Conservation (phyloP, 345 rosid species). For the Mallotus nudiflorus region DNA sequence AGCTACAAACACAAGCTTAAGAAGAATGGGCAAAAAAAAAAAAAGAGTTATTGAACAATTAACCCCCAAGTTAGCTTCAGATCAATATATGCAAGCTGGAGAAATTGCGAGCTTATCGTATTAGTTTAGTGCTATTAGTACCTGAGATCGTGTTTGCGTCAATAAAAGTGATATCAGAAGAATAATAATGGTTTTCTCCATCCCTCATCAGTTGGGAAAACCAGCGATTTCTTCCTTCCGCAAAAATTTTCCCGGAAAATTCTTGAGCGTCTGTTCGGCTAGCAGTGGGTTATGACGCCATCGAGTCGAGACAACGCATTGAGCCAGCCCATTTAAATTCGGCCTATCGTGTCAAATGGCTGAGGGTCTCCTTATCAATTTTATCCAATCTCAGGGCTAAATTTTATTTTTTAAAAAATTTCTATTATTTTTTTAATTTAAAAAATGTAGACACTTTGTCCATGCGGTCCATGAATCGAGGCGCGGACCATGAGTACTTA, state of each 20-base stretch:
- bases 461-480: too few species aligned
- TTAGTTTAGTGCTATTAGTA: background rate
- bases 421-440: too few species aligned
- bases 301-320: too few species aligned
- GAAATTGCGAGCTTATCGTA: background rate
- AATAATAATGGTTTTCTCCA: conserved; percentile 14
- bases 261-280: conserved; percentile 10
- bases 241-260: background rate
- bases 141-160: conserved; percentile 8
- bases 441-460: too few species aligned
- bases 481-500: too few species aligned
- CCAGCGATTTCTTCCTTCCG: background rate
- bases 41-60: background rate
- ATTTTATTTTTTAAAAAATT: too few species aligned
- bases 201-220: background rate
- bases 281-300: background rate
- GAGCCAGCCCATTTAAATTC: background rate
- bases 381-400: too few species aligned
- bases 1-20: too few species aligned
- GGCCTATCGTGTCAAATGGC: too few species aligned
- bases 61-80: background rate
- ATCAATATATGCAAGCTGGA: background rate
- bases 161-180: background rate
- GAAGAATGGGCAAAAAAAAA: too few species aligned
- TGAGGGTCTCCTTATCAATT: too few species aligned